A percentile compares a stretch with the other conserved stretches of the same genome.
These are phyloP conservation scores for Pyrus pyrifolia DNA, from an alignment of 306 rosid genomes.

Conservation along the genomic window DNA sequence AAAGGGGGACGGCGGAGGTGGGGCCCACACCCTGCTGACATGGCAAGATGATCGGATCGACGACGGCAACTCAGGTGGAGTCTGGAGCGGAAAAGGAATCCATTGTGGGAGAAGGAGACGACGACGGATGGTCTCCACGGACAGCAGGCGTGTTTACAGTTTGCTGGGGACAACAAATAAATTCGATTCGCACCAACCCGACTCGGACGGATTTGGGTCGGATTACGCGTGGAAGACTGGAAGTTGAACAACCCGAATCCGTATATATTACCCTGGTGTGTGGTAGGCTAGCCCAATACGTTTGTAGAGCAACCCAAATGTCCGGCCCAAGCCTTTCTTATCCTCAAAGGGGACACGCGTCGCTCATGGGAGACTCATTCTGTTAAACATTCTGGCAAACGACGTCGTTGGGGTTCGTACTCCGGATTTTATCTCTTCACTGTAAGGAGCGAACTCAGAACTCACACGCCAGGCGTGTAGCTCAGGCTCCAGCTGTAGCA, in stretches of 20 bases:
- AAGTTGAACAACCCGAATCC: no score
- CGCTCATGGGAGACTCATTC: constrained; percentile 10
- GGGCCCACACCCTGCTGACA: not conserved
- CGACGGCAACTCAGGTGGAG: not conserved
- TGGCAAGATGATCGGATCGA: constrained; percentile 13
- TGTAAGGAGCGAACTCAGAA: not conserved
- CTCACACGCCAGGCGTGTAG: not conserved
- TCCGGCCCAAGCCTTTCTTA: constrained; percentile 26
- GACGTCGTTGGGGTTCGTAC: not conserved
- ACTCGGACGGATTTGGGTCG: not conserved
- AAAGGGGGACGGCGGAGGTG: not conserved
- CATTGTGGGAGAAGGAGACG: not conserved
- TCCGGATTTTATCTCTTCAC: not conserved
- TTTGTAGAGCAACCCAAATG: not conserved
- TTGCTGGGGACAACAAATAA: not conserved
- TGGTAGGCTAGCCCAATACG: not conserved
- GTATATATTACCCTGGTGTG: not conserved
- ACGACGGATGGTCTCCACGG: not conserved
- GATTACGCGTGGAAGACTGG: no score
- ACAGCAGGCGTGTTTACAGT: not conserved
- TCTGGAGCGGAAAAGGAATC: no score
- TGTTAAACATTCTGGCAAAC: not conserved
- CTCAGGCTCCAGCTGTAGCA: not conserved
- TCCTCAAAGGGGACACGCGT: constrained; percentile 54
- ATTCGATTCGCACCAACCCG: not conserved